Evolutionary conservation across 1,284 basidiomycete species (phyloP).

Genomic region (Boletus smithii): DNA sequence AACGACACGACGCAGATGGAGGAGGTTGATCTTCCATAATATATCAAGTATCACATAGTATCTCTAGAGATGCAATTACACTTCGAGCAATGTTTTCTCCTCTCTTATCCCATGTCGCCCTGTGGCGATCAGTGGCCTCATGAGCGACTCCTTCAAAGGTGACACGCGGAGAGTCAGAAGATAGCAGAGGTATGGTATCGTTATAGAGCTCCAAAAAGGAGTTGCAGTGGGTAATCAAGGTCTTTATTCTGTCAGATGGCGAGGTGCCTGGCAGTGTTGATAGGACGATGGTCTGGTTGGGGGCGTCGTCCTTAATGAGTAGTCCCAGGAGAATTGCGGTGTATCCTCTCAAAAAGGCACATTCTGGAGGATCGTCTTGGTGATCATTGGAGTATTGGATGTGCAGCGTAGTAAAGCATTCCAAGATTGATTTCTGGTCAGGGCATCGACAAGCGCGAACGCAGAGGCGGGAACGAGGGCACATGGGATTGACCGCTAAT

Average conservation of each 20-base stretch:
- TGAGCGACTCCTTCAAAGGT: conserved; percentile 3
- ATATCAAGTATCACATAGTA: conserved; percentile 6
- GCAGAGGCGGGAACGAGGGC: conserved; percentile 47
- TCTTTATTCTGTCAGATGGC: conserved; percentile 39
- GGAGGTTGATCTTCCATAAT: conserved; percentile 21
- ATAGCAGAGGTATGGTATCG: conserved; percentile 14
- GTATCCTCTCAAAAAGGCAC: conserved; percentile 58
- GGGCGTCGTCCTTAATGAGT: conserved; percentile 48
- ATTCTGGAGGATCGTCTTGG: conserved; percentile 34
- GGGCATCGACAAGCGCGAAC: conserved; percentile 48
- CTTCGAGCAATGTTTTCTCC: conserved; percentile 46
- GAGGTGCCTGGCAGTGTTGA: conserved; percentile 39
- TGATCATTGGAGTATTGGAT: conserved; percentile 19
- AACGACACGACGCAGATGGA: conserved; percentile 9
- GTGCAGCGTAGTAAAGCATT: conserved; percentile 20
- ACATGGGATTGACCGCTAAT: conserved; percentile 47
- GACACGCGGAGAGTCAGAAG: conserved; percentile 9
- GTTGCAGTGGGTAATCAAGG: conserved; percentile 50
- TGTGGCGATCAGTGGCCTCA: conserved; percentile 11
- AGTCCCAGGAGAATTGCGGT: conserved; percentile 69
- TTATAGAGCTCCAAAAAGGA: conserved; percentile 59
- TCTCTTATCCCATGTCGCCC: conserved; percentile 33
- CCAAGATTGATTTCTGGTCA: conserved; percentile 40
- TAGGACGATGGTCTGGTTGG: conserved; percentile 48
- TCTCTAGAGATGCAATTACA: conserved; percentile 51